Evolutionary conservation across 768 basidiomycete genomes (phyloP).

Genomic region (Lactarius evosmus): DNA sequence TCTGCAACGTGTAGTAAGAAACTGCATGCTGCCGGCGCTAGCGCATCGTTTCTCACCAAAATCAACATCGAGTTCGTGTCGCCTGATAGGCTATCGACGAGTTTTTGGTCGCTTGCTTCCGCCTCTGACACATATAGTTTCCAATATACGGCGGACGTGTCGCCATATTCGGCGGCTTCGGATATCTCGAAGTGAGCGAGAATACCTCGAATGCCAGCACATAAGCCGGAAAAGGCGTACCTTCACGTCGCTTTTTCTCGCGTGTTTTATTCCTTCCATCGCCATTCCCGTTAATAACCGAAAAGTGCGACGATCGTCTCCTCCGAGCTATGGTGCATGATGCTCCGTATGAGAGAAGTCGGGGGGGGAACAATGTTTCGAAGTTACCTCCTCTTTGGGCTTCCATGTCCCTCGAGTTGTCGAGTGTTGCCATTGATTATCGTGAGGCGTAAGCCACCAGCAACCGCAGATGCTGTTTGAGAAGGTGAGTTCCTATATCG

Average conservation of each 20-base stretch:
- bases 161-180: constrained; percentile 12
- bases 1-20: constrained; percentile 3
- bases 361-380: not conserved
- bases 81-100: constrained; percentile 21
- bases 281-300: not conserved
- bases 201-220: not conserved
- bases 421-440: not conserved
- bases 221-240: not conserved
- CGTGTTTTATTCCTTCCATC: not conserved
- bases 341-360: not conserved
- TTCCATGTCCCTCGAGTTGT: not conserved
- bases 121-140: constrained; percentile 23
- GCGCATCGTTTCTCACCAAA: constrained; percentile 13
- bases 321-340: not conserved
- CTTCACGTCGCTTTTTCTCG: constrained; percentile 1
- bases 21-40: not conserved
- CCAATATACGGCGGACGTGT: constrained; percentile 24
- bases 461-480: not conserved
- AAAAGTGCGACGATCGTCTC: not conserved
- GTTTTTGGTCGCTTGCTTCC: constrained; percentile 13
- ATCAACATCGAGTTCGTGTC: constrained; percentile 26
- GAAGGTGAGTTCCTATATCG: not conserved
- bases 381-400: not conserved
- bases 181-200: not conserved
- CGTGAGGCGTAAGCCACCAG: not conserved